Evolutionary conservation across 257 asterid species (phyloP).

Genomic region (Penstemon davidsonii): DNA sequence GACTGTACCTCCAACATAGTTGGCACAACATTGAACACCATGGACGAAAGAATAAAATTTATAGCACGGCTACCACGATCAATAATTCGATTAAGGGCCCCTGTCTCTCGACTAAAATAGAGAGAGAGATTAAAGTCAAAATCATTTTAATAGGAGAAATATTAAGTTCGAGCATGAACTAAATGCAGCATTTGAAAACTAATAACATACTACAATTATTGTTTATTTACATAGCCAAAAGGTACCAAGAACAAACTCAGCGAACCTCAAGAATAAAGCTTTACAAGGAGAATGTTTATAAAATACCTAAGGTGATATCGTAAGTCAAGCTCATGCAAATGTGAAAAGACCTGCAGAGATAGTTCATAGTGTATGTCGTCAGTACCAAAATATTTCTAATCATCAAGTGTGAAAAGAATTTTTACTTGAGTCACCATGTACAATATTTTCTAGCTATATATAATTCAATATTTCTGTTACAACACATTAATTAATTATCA

Average conservation of each 20-base stretch:
- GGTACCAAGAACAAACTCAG: conserved; percentile 6
- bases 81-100: conserved; percentile 87
- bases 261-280: conserved; percentile 16
- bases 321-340: conserved; percentile 92
- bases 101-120: conserved; percentile 86
- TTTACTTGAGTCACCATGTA: too few species aligned
- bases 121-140: conserved; percentile 21
- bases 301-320: conserved; percentile 91
- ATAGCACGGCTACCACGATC: conserved; percentile 99
- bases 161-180: not conserved
- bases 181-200: conserved; percentile 20
- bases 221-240: conserved; percentile 9
- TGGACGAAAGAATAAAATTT: conserved; percentile 86
- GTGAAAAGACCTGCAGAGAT: conserved; percentile 83
- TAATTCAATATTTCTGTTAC: too few species aligned
- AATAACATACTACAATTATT: conserved; percentile 8
- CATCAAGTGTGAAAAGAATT: not conserved
- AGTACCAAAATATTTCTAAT: conserved; percentile 19
- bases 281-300: conserved; percentile 10
- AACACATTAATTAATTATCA: not conserved
- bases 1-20: conserved; percentile 78
- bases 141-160: not conserved
- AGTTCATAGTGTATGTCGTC: not conserved
- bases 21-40: conserved; percentile 96
- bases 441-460: too few species aligned